Base-by-base conservation (phyloP, 192 early-diverging fungal species). In the Chytriomyces confervae region DNA sequence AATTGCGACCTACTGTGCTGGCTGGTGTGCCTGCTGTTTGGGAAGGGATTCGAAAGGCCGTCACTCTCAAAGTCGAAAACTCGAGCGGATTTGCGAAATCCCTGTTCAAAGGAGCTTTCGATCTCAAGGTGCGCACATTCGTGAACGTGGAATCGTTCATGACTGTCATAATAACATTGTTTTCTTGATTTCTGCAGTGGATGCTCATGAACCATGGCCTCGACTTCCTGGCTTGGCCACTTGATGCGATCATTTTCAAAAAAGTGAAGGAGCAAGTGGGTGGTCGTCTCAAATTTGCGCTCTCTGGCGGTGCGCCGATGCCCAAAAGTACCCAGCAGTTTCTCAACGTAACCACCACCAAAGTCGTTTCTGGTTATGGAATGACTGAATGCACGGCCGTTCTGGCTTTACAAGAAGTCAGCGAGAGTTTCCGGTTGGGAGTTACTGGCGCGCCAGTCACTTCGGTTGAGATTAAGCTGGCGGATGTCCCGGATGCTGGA, bases 241-340 rank as follows among this genome's bases (percentile, higher is more conserved):
- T 86, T 5, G 97, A 97, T 86, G 76, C 75, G 23, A 84, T 94
- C n/a, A 90, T 98, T 18, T 98, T 97, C 82, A 90, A 91, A 68
- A 90, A 90, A 79, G 92, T 97, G 77, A 89, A 91, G 80, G 89
- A 89, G 49, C 91, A 93, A 78, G 93, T 93, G 49, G 97, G 97
- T 79, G 95, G 96, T 57, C 87, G 93, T 53, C 87, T 98, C 62
- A 88, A 92, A 78, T 89, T 91, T 67, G 93, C 92, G 5, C 82
- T 97, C 48, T 91, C 91, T 8, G 97, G 97, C 78, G 96, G 97
- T 77, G 97, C 97, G 20, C 94, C 94, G 49, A 87, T 98, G 78
- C 93, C 92, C 46, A 36, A 79, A 50, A 92, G 94, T 49, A 97
- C 95, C 46, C 96, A 97, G 78, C 86, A 90, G 63, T 95, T 97